Percentiles rank a stretch among this genome's conserved stretches.
Evolutionary conservation across 2,329 filamentous ascomycete species (phyloP).

Genomic region (Pseudogymnoascus sp.): DNA sequence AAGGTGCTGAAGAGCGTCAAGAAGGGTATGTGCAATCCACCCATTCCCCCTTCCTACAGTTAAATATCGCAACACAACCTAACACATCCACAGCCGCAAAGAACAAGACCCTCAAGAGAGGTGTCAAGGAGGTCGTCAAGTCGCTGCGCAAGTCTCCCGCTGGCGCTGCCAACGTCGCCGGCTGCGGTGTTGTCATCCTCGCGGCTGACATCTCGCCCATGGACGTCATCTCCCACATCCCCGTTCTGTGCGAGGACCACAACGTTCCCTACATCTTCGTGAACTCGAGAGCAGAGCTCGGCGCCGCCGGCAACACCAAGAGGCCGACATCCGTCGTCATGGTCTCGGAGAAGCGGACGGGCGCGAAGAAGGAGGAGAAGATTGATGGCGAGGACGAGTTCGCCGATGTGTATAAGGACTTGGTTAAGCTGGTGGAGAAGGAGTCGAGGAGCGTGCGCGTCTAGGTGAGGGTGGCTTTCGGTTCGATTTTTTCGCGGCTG

Average conservation of each 20-base stretch:
- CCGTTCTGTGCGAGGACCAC: slow-evolving; percentile 96
- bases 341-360: slow-evolving; percentile 55
- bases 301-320: slow-evolving; percentile 90
- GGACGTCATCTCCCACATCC: slow-evolving; percentile 97
- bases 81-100: slow-evolving; percentile 66
- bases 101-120: slow-evolving; percentile 90
- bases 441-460: slow-evolving; percentile 45
- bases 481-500: slow-evolving; percentile 2
- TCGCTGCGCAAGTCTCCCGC: slow-evolving; percentile 84
- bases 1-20: slow-evolving; percentile 59
- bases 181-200: slow-evolving; percentile 76
- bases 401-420: slow-evolving; percentile 54
- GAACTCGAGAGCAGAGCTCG: slow-evolving; percentile 83
- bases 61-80: slow-evolving; percentile 14
- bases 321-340: slow-evolving; percentile 94
- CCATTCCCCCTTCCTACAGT: background rate
- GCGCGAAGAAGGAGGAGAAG: slow-evolving; percentile 33
- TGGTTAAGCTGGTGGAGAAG: slow-evolving; percentile 61
- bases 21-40: slow-evolving; percentile 38
- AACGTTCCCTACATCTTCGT: slow-evolving; percentile 96
- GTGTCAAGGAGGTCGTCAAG: slow-evolving; percentile 98
- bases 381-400: slow-evolving; percentile 51
- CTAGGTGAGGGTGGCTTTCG: slow-evolving; percentile 14
- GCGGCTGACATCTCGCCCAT: slow-evolving; percentile 96
- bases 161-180: slow-evolving; percentile 55